A percentile compares a stretch with the other conserved stretches of the same genome.
phyloP scores from a whole-genome alignment of 2,329 filamentous ascomycete genomes.

The Fusarium abutilonis region DNA sequence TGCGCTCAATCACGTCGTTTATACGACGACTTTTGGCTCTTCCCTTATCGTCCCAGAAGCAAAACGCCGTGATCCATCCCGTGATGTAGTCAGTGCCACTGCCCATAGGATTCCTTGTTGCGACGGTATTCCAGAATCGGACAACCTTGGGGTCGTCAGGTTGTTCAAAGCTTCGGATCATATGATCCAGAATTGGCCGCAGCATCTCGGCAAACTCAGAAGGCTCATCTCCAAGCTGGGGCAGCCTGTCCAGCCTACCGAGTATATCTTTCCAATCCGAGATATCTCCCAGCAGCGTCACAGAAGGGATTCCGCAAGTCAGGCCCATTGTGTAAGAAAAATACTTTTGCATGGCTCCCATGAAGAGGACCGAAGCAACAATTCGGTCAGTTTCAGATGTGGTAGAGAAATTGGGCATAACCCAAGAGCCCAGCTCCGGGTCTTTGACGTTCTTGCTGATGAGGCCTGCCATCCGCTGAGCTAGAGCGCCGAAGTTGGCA shows the following conservation, averaged over 20 bases:
- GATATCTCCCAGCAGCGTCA: constrained; percentile 60
- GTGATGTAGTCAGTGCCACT: constrained; percentile 2
- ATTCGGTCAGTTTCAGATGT: constrained; percentile 57
- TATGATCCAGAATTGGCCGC: constrained; percentile 50
- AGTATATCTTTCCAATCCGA: constrained; percentile 56
- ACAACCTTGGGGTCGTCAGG: constrained; percentile 40
- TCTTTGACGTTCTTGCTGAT: constrained; percentile 3
- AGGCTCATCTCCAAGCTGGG: constrained; percentile 50
- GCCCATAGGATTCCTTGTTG: neutral
- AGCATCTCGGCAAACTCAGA: constrained; percentile 49
- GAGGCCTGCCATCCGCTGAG: neutral
- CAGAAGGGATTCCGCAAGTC: constrained; percentile 62
- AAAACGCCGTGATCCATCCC: constrained; percentile 36
- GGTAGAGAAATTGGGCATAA: constrained; percentile 63
- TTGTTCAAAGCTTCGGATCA: constrained; percentile 52
- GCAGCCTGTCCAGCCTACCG: constrained; percentile 50
- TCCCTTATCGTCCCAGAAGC: constrained; percentile 22
- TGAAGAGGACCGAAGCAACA: constrained; percentile 59
- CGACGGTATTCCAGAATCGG: constrained; percentile 52
- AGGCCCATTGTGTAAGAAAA: constrained; percentile 46
- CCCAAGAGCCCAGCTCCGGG: constrained; percentile 15
- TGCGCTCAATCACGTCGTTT: neutral
- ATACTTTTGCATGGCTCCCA: constrained; percentile 62
- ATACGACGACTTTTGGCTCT: neutral
- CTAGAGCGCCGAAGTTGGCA: neutral